Conservation (phyloP, 129 eudicot species). For the Lonicera japonica region DNA sequence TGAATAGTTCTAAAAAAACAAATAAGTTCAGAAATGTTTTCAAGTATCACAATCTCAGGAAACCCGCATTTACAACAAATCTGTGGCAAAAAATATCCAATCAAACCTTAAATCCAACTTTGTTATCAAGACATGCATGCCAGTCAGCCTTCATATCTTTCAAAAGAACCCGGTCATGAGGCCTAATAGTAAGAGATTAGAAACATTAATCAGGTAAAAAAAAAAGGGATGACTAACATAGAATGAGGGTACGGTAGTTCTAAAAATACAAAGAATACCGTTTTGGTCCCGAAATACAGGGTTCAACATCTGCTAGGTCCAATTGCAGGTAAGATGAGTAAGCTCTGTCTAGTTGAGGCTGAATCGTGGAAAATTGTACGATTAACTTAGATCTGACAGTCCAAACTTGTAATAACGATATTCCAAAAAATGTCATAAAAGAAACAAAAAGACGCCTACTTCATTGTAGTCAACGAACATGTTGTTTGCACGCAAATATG, state of each 20-base stretch:
- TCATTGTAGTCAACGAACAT: conserved; percentile 97
- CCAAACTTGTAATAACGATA: background rate
- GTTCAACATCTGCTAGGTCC: conserved; percentile 76
- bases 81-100: no score
- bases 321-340: conserved; percentile 78
- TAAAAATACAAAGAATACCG: conserved; percentile 33
- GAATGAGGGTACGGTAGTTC: background rate
- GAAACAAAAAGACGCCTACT: no score
- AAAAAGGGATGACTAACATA: background rate
- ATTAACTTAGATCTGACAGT: conserved; percentile 3
- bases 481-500: conserved; percentile 90
- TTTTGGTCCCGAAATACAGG: conserved; percentile 96
- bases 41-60: no score
- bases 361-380: conserved; percentile 6
- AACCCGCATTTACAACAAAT: no score
- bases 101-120: conserved; percentile 99
- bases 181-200: no score
- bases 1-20: no score
- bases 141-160: conserved; percentile 97
- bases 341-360: conserved; percentile 86
- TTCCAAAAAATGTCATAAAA: background rate
- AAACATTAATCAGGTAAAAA: no score
- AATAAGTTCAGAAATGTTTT: no score
- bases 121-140: conserved; percentile 88
- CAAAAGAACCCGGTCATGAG: conserved; percentile 91